Evolutionary conservation across 768 basidiomycete genomes (phyloP).

Genomic region (Pulveroboletus sp.): DNA sequence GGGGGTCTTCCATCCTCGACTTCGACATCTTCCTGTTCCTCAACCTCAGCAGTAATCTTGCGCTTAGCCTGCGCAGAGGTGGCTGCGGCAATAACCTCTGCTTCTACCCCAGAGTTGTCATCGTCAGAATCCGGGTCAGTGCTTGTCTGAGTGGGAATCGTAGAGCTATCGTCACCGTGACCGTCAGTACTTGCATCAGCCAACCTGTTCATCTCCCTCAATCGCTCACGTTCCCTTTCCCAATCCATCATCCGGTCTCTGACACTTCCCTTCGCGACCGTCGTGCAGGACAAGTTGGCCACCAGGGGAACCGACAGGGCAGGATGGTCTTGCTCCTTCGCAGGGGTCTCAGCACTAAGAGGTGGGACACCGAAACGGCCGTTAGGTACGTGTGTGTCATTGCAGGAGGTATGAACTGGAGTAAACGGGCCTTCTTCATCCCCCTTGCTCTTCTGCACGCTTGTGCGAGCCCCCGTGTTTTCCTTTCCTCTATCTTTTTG

Average conservation of each 20-base stretch:
- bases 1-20: constrained; percentile 5
- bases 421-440: constrained; percentile 12
- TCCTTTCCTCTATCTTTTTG: constrained; percentile 27
- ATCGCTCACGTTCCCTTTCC: constrained; percentile 65
- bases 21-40: neutral
- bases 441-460: constrained; percentile 28
- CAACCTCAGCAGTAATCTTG: constrained; percentile 1
- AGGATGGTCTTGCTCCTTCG: constrained; percentile 11
- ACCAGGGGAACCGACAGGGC: constrained; percentile 7
- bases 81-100: constrained; percentile 24
- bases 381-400: constrained; percentile 2
- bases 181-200: constrained; percentile 48
- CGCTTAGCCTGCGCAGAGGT: constrained; percentile 5
- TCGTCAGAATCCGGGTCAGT: constrained; percentile 20
- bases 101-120: constrained; percentile 24
- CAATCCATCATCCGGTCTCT: constrained; percentile 68
- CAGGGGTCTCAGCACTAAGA: constrained; percentile 16
- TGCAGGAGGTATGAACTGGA: constrained; percentile 6
- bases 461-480: constrained; percentile 17
- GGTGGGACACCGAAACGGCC: neutral
- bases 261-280: constrained; percentile 30
- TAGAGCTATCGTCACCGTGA: constrained; percentile 34
- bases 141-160: constrained; percentile 14
- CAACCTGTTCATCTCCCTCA: constrained; percentile 63
- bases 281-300: constrained; percentile 15